Base-by-base conservation (phyloP, 257 asterid genomes). In the Buddleja alternifolia region DNA sequence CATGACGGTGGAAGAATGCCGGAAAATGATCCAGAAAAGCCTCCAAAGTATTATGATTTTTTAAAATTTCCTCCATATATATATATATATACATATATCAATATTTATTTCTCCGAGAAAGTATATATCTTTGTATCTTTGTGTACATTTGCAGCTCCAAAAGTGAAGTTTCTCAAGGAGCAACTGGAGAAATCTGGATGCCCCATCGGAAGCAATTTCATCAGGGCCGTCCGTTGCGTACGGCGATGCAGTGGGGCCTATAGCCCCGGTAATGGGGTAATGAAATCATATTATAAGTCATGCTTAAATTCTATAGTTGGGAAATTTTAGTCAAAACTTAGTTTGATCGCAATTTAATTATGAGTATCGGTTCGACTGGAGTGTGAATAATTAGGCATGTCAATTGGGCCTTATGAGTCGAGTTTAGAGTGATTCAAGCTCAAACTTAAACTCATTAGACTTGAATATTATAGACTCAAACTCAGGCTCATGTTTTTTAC, bases 181-280 rank as follows among this genome's bases (percentile, higher is more conserved):
- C 80, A 83, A 36, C 19, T 87, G 79, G 83, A 83, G 77, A 87
- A 83, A 78, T 70, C 86, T 42, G 91, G 95, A 45, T 87, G 95
- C 66, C 52, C 65, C 8, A 60, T 83, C 10, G 77, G 81, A 29
- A 75, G 76, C 36, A 76, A 79, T 4, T 85, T 85, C 80, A 73
- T 87, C 24, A 73, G 40, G 59, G 80, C 91, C 21, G 67, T 74
- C 56, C 69, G 34, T 40, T 87, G 95, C 55, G 21, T 52, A 3
- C 16, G 14, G 23, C 70, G 36, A 39, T 32, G 66, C n/a, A 64
- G 80, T 25, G 89, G 86, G 14, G 81, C 78, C 20, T 86, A 77
- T 59, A 53, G 40, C 10, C 84, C 72, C 12, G 84, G 85, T 9
- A 40, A 25, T 69, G 92, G 92, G 83, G 79, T 83, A 72, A 37